Conservation (phyloP, 2,329 filamentous ascomycete species). For the Sporothrix inflata region DNA sequence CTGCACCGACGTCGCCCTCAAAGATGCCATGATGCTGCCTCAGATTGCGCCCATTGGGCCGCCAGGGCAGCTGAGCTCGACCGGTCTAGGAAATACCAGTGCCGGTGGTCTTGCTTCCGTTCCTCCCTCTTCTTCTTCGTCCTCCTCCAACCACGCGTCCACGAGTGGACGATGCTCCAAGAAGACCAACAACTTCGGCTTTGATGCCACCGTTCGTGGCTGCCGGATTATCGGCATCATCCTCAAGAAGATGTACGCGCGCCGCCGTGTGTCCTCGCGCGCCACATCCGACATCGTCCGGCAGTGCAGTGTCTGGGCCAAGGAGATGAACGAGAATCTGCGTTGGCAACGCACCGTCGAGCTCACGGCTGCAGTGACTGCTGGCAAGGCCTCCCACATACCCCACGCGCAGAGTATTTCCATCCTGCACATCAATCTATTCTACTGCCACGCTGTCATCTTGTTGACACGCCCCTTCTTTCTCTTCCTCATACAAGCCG, state of each 20-base stretch:
- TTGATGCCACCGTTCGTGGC: slow-evolving; percentile 61
- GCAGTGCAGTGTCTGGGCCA: slow-evolving; percentile 56
- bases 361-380: slow-evolving; percentile 37
- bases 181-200: slow-evolving; percentile 38
- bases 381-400: slow-evolving; percentile 44
- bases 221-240: slow-evolving; percentile 62
- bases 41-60: background rate
- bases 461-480: slow-evolving; percentile 68
- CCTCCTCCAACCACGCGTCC: background rate
- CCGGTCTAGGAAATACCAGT: background rate
- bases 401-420: slow-evolving; percentile 54
- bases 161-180: background rate
- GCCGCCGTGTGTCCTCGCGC: slow-evolving; percentile 60
- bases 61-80: background rate
- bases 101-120: background rate
- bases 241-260: slow-evolving; percentile 62
- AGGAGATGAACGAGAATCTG: slow-evolving; percentile 51
- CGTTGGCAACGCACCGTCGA: slow-evolving; percentile 47
- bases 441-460: slow-evolving; percentile 65
- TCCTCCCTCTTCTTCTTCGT: background rate
- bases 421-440: slow-evolving; percentile 64
- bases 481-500: slow-evolving; percentile 55
- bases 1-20: slow-evolving; percentile 56
- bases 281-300: slow-evolving; percentile 61
- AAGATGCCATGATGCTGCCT: background rate